phyloP scores from a whole-genome alignment of 371 early-diverging fungal genomes.

The Choanephora cucurbitarum region DNA sequence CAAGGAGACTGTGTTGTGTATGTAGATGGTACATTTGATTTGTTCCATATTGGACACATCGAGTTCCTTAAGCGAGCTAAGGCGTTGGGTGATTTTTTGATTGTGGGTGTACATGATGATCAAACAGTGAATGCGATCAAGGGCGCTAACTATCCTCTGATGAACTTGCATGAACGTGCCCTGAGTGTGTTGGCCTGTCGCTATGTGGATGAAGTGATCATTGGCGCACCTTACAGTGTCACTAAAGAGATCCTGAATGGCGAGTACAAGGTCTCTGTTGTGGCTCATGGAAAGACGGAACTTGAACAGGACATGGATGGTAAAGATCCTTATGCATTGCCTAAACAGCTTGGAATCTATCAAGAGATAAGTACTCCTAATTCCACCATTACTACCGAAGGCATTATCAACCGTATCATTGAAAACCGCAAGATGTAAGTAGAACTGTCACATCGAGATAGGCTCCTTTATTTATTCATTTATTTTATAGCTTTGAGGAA shows the following conservation, averaged over 20 bases:
- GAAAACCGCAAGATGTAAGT: slow-evolving; percentile 78
- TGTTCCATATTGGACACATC: slow-evolving; percentile 97
- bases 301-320: slow-evolving; percentile 70
- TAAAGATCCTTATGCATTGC: slow-evolving; percentile 81
- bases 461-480: neutral
- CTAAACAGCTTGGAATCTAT: slow-evolving; percentile 76
- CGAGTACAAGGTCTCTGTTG: slow-evolving; percentile 80
- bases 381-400: slow-evolving; percentile 77
- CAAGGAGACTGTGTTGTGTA: slow-evolving; percentile 76
- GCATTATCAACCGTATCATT: slow-evolving; percentile 87
- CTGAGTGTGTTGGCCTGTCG: slow-evolving; percentile 88
- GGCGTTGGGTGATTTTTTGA: slow-evolving; percentile 82
- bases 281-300: slow-evolving; percentile 75
- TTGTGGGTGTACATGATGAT: slow-evolving; percentile 96
- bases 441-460: slow-evolving; percentile 8
- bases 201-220: slow-evolving; percentile 89
- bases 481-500: slow-evolving; percentile 55
- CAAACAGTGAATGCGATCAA: slow-evolving; percentile 85
- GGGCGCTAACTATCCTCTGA: slow-evolving; percentile 87
- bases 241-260: slow-evolving; percentile 78
- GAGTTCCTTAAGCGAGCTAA: slow-evolving; percentile 90
- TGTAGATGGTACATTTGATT: slow-evolving; percentile 96
- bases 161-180: slow-evolving; percentile 94
- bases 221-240: slow-evolving; percentile 86
- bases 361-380: slow-evolving; percentile 73